Conservation (phyloP, 108 stramenopile species). For the Fistulifera pelliculosa region DNA sequence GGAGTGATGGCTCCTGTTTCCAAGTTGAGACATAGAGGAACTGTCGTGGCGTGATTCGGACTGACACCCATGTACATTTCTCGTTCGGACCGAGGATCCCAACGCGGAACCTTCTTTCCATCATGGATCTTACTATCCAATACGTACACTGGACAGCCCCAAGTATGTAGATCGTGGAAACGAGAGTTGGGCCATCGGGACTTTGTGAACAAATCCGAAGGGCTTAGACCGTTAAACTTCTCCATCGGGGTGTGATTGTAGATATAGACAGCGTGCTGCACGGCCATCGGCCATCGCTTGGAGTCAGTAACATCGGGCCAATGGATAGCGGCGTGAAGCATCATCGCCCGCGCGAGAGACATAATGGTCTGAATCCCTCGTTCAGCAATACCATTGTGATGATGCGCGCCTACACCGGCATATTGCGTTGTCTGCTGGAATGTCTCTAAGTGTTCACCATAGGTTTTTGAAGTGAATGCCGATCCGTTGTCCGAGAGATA, state of each 20-base stretch:
- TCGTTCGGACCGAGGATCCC: conserved; percentile 15
- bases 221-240: conserved; percentile 5
- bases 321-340: conserved; percentile 26
- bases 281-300: conserved; percentile 5
- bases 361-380: conserved; percentile 20
- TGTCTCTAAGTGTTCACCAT: neutral
- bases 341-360: conserved; percentile 10
- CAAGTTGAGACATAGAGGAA: conserved; percentile 5
- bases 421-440: conserved; percentile 20
- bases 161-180: conserved; percentile 19
- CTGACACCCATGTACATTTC: conserved; percentile 4
- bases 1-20: conserved; percentile 16
- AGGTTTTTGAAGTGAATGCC: conserved; percentile 2
- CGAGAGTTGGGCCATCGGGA: conserved; percentile 4
- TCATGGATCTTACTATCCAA: conserved; percentile 12
- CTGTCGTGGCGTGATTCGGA: neutral
- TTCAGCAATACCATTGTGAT: conserved; percentile 28
- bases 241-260: conserved; percentile 4
- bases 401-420: conserved; percentile 19
- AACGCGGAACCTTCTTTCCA: conserved; percentile 23
- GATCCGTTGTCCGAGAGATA: conserved; percentile 14
- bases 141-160: conserved; percentile 27
- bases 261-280: conserved; percentile 3
- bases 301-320: conserved; percentile 12
- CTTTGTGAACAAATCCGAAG: conserved; percentile 18